A percentile compares a stretch with the other conserved stretches of the same genome.
Evolutionary conservation across 345 rosid species (phyloP).

Genomic region (Citrus maxima): DNA sequence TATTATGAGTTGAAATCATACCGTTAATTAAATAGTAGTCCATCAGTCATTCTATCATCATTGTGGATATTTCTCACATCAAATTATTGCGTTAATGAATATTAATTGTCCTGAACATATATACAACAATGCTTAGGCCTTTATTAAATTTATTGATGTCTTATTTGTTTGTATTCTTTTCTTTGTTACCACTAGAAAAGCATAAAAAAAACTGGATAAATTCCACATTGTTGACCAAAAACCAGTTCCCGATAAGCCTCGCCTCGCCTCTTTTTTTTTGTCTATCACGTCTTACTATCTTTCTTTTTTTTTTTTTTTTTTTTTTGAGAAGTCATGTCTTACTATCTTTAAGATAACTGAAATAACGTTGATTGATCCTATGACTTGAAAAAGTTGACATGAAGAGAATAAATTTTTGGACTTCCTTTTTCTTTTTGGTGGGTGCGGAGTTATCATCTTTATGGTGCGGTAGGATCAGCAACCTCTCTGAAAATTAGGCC

Average conservation of each 20-base stretch:
- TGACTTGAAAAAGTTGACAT: constrained; percentile 13
- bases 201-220: constrained; percentile 16
- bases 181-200: background rate
- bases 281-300: background rate
- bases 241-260: constrained; percentile 17
- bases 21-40: background rate
- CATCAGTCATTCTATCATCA: no score
- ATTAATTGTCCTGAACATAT: no score
- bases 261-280: no score
- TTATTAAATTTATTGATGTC: no score
- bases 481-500: background rate
- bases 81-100: no score
- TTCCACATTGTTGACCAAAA: constrained; percentile 12
- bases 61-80: no score
- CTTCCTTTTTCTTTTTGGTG: constrained; percentile 9
- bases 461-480: background rate
- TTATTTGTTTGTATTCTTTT: no score
- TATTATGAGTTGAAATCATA: no score
- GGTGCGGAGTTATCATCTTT: constrained; percentile 19
- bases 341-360: background rate
- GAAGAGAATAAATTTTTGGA: constrained; percentile 7
- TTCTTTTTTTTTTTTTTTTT: background rate
- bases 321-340: background rate
- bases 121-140: no score
- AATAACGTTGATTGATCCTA: background rate